Evolutionary conservation across 164 flowering plant genomes (phyloP).

Genomic region (Amborella trichopoda): DNA sequence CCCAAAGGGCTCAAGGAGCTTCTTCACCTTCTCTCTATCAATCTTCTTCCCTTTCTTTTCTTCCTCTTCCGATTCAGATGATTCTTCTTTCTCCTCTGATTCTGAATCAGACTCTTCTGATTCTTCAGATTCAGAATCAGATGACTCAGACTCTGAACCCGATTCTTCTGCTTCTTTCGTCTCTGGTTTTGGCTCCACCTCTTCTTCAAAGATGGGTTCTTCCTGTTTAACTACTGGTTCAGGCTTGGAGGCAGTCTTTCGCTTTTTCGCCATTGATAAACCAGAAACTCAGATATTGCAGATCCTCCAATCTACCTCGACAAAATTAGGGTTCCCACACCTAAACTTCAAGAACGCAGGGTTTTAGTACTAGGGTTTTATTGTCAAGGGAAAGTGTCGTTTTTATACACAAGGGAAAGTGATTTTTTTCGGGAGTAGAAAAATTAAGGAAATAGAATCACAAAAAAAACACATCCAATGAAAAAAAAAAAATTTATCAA

Average conservation of each 20-base stretch:
- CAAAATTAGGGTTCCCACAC: too few species aligned
- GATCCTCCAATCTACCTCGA: too few species aligned
- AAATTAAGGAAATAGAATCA: too few species aligned
- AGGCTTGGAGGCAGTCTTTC: constrained; percentile 10
- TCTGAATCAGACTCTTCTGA: constrained; percentile 2
- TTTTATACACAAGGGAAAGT: too few species aligned
- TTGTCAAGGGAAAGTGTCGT: too few species aligned
- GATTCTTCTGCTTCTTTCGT: neutral
- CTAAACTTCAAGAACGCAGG: too few species aligned
- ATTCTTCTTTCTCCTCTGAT: neutral
- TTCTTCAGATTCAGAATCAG: constrained; percentile 5
- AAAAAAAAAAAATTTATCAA: too few species aligned
- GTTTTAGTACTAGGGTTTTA: too few species aligned
- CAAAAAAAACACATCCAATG: too few species aligned
- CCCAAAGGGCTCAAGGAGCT: constrained; percentile 29
- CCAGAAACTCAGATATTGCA: neutral
- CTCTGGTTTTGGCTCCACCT: neutral
- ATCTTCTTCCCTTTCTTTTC: neutral
- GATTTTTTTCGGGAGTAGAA: too few species aligned
- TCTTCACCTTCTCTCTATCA: constrained; percentile 11
- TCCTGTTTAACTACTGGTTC: neutral
- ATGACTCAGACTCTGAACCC: neutral
- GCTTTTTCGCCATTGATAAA: constrained; percentile 17
- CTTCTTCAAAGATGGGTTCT: constrained; percentile 1
- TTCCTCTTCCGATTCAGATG: too few species aligned